Evolutionary conservation across 2,329 filamentous ascomycete species (phyloP).

Genomic region (Colletotrichum lindemuthianum): DNA sequence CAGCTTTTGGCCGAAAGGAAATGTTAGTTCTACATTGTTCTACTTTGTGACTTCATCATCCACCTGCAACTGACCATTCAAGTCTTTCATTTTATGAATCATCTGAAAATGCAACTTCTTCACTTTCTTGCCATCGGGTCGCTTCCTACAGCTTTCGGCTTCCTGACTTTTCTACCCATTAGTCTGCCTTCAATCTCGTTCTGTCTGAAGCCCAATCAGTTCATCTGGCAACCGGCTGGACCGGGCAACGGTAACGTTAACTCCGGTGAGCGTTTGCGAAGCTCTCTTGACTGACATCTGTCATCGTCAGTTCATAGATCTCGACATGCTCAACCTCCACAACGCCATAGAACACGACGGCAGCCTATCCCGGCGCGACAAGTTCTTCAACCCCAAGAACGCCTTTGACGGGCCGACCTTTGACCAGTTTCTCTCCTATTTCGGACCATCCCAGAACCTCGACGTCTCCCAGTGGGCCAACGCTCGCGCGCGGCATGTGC

Average conservation of each 20-base stretch:
- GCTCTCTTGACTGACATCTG: background rate
- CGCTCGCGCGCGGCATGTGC: slow-evolving; percentile 49
- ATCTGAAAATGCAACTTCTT: too few relatives aligned
- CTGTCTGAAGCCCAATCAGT: background rate
- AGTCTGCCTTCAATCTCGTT: too few relatives aligned
- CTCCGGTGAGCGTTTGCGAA: too few relatives aligned
- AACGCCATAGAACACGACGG: slow-evolving; percentile 61
- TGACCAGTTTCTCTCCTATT: slow-evolving; percentile 55
- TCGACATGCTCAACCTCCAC: slow-evolving; percentile 55
- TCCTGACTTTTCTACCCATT: too few relatives aligned
- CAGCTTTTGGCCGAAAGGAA: too few relatives aligned
- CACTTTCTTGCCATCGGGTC: too few relatives aligned
- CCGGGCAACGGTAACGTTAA: background rate
- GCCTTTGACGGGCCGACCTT: slow-evolving; percentile 63
- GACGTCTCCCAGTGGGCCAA: slow-evolving; percentile 54
- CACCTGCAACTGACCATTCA: too few relatives aligned
- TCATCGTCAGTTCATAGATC: background rate
- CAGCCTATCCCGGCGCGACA: slow-evolving; percentile 57
- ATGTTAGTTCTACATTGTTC: too few relatives aligned
- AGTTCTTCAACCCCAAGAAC: slow-evolving; percentile 61
- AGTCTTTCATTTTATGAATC: too few relatives aligned
- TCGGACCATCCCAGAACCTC: slow-evolving; percentile 50
- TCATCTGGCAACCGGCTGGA: slow-evolving; percentile 6
- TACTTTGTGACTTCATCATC: too few relatives aligned
- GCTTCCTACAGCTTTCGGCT: too few relatives aligned